Evolutionary conservation across 2,329 filamentous ascomycete species (phyloP).

Genomic region (Paecilomyces fulvus): DNA sequence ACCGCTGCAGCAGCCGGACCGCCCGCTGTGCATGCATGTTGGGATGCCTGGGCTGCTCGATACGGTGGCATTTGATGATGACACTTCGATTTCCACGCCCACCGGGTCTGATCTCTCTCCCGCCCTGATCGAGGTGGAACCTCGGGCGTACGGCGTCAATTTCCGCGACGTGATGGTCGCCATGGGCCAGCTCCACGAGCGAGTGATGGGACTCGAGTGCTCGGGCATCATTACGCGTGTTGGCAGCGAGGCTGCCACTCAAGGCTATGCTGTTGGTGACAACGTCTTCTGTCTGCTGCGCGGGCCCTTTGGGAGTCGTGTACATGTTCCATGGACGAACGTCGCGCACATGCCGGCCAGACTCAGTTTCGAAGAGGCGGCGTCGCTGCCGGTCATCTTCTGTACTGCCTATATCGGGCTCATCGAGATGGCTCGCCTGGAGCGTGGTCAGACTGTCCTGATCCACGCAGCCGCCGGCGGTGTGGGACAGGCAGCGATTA

Average conservation of each 20-base stretch:
- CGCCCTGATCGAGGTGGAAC: slow-evolving; percentile 28
- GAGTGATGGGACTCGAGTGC: slow-evolving; percentile 27
- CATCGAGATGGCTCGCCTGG: background rate
- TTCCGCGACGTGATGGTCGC: slow-evolving; percentile 39
- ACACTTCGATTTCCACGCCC: slow-evolving; percentile 5
- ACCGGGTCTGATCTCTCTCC: background rate
- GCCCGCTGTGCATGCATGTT: background rate
- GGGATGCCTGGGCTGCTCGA: slow-evolving; percentile 9
- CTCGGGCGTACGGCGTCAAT: slow-evolving; percentile 32
- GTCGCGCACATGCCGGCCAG: slow-evolving; percentile 27
- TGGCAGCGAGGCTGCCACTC: slow-evolving; percentile 5
- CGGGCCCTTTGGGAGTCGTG: slow-evolving; percentile 12
- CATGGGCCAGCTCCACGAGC: slow-evolving; percentile 11
- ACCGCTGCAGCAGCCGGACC: background rate
- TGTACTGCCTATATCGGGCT: slow-evolving; percentile 1
- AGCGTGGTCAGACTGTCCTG: slow-evolving; percentile 7
- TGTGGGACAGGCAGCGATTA: slow-evolving; percentile 2
- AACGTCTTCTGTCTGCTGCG: slow-evolving; percentile 26
- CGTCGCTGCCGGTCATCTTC: slow-evolving; percentile 1
- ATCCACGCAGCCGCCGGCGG: slow-evolving; percentile 5
- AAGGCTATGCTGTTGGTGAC: slow-evolving; percentile 22
- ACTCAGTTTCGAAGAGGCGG: slow-evolving; percentile 25
- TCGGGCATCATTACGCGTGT: slow-evolving; percentile 16
- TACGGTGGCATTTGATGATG: slow-evolving; percentile 14
- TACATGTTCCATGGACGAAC: slow-evolving; percentile 14